A percentile compares a stretch with the other conserved stretches of the same genome.
Evolutionary conservation across 176 grass and related monocot species (phyloP).

Genomic region (Cymbopogon citratus): DNA sequence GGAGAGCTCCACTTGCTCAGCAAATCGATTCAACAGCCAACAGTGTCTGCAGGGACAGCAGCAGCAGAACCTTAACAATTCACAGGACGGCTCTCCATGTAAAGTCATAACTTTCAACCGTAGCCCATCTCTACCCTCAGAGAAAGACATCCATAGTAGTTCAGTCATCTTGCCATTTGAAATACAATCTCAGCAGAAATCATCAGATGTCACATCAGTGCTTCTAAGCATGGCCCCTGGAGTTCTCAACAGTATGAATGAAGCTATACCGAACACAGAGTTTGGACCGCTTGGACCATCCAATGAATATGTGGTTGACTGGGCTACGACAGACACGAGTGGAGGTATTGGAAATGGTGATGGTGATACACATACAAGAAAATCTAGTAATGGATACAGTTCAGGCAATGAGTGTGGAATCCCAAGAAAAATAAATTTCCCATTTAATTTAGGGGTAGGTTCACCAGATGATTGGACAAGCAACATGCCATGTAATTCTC

Average conservation of each 20-base stretch:
- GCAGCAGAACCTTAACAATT: constrained; percentile 28
- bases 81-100: constrained; percentile 39
- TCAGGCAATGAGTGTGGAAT: constrained; percentile 17
- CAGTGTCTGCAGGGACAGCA: constrained; percentile 24
- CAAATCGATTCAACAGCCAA: constrained; percentile 26
- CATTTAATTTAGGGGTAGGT: constrained; percentile 44
- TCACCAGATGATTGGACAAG: constrained; percentile 61
- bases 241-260: constrained; percentile 30
- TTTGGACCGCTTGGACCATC: constrained; percentile 32
- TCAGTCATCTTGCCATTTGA: constrained; percentile 41
- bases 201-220: constrained; percentile 41
- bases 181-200: constrained; percentile 34
- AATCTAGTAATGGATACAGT: constrained; percentile 17
- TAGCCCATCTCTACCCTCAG: constrained; percentile 24
- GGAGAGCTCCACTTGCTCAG: constrained; percentile 46
- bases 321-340: constrained; percentile 23
- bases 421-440: constrained; percentile 35
- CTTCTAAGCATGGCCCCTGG: constrained; percentile 49
- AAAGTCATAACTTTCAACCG: constrained; percentile 36
- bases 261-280: constrained; percentile 33
- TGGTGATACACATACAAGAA: constrained; percentile 21
- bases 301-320: constrained; percentile 29
- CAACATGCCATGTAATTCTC: constrained; percentile 51
- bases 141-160: constrained; percentile 33
- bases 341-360: constrained; percentile 23